Base-by-base conservation (phyloP, 352 stramenopile genomes). In the Globisporangium alternatum region DNA sequence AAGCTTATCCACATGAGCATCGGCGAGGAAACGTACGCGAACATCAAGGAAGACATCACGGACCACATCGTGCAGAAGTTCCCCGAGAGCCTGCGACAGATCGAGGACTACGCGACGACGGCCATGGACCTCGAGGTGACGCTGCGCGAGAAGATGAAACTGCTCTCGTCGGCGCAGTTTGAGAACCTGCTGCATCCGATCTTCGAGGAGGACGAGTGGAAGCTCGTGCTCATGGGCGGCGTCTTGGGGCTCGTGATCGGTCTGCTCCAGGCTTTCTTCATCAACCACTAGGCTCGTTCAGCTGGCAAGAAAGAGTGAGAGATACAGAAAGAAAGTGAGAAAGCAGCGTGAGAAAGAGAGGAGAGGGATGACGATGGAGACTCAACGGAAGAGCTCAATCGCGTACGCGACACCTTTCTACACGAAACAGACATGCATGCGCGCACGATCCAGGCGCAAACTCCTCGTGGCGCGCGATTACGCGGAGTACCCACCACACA, bases 161-260 rank as follows among this genome's bases (percentile, higher is more conserved):
- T 85, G 64, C 71, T 92, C 75, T 89, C 73, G 31, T 93, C 77
- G 15, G 77, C 81, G 43, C 87, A 98, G 71, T 99, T 99, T 72
- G 97, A 99, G 73, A 81, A 96, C 49, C 74, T 99, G 22, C 74
- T 99, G 64, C 97, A 99, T 68, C 97, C 97, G 12, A 97, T 98
- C 19, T 99, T 99, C 76, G 88, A 99, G 73, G 96, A 99, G 68
- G 97, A 99, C 71, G 97, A 99, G 84, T 98, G 97, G 80, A 98
- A 98, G 64, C 80, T 99, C 3, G 98, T 99, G 72, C 72, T 98
- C 54, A 96, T 99, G 72, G 97, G 97, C 47, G 96, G 95, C 22
- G 83, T 94, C 21, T 81, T 99, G 8, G 97, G 97, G 45, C 73
- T 96, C 39, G 64, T 86, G 15, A 97, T 98, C 54, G 96, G 96